Conservation (phyloP, 441 rosid species). For the Erodium trifolium region DNA sequence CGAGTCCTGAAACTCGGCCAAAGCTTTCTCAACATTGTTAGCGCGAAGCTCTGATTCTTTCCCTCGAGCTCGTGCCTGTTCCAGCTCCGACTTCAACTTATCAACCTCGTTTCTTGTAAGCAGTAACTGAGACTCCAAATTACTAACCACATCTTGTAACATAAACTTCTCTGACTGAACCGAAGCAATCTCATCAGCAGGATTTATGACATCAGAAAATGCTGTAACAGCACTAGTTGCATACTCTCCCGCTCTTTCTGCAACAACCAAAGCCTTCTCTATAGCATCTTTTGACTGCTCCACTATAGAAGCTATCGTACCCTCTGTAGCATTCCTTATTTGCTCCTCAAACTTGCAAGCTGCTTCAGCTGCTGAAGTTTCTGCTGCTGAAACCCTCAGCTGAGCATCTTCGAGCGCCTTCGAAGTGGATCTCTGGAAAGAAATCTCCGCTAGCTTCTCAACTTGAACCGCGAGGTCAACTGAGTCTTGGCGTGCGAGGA, state of each 20-base stretch:
- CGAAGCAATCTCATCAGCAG: slow-evolving; percentile 31
- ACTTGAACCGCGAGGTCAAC: slow-evolving; percentile 45
- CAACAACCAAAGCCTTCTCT: slow-evolving; percentile 33
- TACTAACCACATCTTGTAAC: slow-evolving; percentile 26
- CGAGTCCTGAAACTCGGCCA: slow-evolving; percentile 37
- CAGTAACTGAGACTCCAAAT: slow-evolving; percentile 34
- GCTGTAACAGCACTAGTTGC: slow-evolving; percentile 28
- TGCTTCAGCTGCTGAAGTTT: slow-evolving; percentile 37
- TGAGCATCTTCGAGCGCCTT: slow-evolving; percentile 34
- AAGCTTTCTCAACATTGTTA: slow-evolving; percentile 31
- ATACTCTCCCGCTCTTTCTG: slow-evolving; percentile 31
- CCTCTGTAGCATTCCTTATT: slow-evolving; percentile 35
- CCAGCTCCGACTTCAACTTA: slow-evolving; percentile 35
- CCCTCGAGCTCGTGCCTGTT: slow-evolving; percentile 26
- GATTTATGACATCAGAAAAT: slow-evolving; percentile 19
- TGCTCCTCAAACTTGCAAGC: slow-evolving; percentile 34
- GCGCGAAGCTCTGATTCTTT: slow-evolving; percentile 34
- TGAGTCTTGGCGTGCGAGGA: slow-evolving; percentile 38
- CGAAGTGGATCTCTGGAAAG: slow-evolving; percentile 38
- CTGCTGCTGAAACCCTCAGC: slow-evolving; percentile 37
- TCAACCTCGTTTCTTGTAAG: slow-evolving; percentile 28
- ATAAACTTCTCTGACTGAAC: slow-evolving; percentile 30
- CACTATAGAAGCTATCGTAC: slow-evolving; percentile 30
- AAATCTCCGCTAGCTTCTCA: slow-evolving; percentile 39
- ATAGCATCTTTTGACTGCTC: slow-evolving; percentile 43